A percentile compares a stretch with the other conserved stretches of the same genome.
phyloP scores from a whole-genome alignment of 164 flowering plant species.

The Saururus chinensis region DNA sequence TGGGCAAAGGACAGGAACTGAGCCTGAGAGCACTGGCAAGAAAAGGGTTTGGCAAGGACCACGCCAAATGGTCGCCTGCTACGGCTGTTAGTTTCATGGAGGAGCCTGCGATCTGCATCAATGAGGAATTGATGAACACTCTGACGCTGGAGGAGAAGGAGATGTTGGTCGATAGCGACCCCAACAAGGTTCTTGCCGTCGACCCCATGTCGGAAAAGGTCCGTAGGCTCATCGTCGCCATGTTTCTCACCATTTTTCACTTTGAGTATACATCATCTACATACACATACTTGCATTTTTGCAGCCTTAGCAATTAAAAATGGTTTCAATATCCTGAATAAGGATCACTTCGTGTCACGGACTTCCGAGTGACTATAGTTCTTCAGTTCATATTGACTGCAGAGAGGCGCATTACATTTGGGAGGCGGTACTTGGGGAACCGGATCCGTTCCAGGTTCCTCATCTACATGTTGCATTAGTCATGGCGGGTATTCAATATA shows the following conservation, averaged over 20 bases:
- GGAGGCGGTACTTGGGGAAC: too few relatives aligned
- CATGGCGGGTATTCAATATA: too few relatives aligned
- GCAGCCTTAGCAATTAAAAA: too few relatives aligned
- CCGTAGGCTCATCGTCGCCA: not conserved
- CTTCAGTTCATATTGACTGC: too few relatives aligned
- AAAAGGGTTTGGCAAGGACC: conserved; percentile 94
- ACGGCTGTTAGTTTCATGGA: conserved; percentile 97
- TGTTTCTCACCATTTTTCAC: not conserved
- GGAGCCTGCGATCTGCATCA: conserved; percentile 79
- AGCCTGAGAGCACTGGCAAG: conserved; percentile 89
- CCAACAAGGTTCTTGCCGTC: conserved; percentile 82
- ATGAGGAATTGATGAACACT: conserved; percentile 81
- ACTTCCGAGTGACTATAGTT: too few relatives aligned
- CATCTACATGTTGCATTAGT: too few relatives aligned
- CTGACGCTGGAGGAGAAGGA: conserved; percentile 68
- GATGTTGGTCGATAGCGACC: conserved; percentile 69
- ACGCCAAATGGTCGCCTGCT: conserved; percentile 98
- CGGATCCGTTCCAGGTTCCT: too few relatives aligned
- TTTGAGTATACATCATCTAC: too few relatives aligned
- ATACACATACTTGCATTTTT: too few relatives aligned
- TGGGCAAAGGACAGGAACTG: conserved; percentile 88
- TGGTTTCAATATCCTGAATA: too few relatives aligned
- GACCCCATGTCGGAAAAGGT: conserved; percentile 76
- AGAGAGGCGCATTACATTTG: too few relatives aligned
- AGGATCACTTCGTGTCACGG: too few relatives aligned